Evolutionary conservation across 2,329 filamentous ascomycete species (phyloP).

Genomic region (Ambrosiella cleistominuta): DNA sequence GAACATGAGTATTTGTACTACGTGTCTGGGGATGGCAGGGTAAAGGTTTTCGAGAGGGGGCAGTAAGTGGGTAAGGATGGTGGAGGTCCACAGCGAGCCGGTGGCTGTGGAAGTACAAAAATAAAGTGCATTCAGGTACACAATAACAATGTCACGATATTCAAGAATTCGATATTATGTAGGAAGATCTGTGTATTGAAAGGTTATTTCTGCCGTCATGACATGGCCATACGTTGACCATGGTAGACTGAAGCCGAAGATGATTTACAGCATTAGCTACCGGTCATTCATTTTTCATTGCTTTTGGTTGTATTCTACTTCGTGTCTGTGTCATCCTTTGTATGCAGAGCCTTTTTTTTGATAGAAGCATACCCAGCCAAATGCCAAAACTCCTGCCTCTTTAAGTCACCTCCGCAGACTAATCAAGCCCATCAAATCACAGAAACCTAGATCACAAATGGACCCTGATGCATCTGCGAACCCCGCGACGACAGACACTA

Average conservation of each 20-base stretch:
- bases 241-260: no score
- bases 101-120: not conserved
- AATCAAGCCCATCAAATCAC: not conserved
- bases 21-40: slow-evolving; percentile 59
- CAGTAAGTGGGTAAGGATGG: not conserved
- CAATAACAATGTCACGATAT: no score
- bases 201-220: no score
- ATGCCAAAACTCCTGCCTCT: not conserved
- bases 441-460: no score
- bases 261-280: no score
- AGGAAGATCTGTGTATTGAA: no score
- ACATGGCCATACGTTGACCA: no score
- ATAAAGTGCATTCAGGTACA: not conserved
- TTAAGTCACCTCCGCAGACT: not conserved
- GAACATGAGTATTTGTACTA: slow-evolving; percentile 67
- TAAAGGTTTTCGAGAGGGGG: slow-evolving; percentile 72
- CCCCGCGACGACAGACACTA: not conserved
- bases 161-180: no score
- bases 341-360: not conserved
- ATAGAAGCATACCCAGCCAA: not conserved
- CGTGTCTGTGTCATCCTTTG: not conserved
- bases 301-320: not conserved
- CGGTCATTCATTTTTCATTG: no score
- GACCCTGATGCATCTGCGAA: not conserved
- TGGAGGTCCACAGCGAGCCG: not conserved